phyloP scores from a whole-genome alignment of 768 basidiomycete genomes.

The Lactarius pseudohatsudake region DNA sequence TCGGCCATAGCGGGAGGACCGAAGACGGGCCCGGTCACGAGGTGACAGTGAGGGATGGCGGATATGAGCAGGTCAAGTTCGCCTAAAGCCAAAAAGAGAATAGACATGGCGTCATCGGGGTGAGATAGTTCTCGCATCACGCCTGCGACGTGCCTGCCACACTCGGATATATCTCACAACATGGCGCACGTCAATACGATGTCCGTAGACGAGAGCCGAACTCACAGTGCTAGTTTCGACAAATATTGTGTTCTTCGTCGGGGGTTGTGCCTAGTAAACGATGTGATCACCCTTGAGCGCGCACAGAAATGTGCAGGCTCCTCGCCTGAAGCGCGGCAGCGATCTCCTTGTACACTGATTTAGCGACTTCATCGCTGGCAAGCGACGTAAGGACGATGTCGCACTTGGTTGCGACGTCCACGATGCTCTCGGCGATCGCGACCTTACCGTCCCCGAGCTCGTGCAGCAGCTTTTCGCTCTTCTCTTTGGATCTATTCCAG shows the following conservation, averaged over 20 bases:
- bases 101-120: constrained; percentile 9
- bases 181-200: constrained; percentile 6
- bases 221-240: constrained; percentile 83
- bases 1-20: constrained; percentile 68
- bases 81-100: constrained; percentile 38
- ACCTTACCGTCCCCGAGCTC: constrained; percentile 55
- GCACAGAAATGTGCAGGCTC: not conserved
- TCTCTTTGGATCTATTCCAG: constrained; percentile 71
- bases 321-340: constrained; percentile 57
- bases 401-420: constrained; percentile 37
- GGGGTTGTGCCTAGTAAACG: constrained; percentile 35
- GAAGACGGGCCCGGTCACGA: constrained; percentile 79
- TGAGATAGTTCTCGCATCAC: constrained; percentile 1
- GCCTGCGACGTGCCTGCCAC: constrained; percentile 41
- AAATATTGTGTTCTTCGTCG: constrained; percentile 65
- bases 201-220: constrained; percentile 18
- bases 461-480: constrained; percentile 56
- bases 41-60: constrained; percentile 53
- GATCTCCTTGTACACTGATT: constrained; percentile 60
- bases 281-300: not conserved
- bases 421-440: constrained; percentile 46
- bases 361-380: constrained; percentile 68
- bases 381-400: constrained; percentile 78
- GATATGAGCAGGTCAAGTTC: constrained; percentile 71
- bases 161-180: constrained; percentile 53